Conservation (phyloP, 768 basidiomycete species). For the Cystofilobasidium ferigula region DNA sequence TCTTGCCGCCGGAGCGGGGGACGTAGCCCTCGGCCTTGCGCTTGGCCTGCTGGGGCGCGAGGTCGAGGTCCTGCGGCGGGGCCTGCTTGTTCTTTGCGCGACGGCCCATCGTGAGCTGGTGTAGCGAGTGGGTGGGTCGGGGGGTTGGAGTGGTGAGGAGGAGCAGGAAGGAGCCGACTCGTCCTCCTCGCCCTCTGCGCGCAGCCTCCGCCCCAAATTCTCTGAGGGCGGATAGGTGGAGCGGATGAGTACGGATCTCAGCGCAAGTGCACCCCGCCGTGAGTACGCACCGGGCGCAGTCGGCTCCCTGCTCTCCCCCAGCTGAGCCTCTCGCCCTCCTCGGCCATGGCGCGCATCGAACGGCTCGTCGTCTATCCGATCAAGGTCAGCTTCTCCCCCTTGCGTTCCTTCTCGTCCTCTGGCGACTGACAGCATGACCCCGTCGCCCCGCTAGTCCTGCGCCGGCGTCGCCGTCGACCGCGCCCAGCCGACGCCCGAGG, state of each 20-base stretch:
- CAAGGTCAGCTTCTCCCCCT: slow-evolving; percentile 8
- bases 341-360: neutral
- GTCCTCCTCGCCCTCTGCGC: too few species aligned
- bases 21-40: slow-evolving; percentile 26
- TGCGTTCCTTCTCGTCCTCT: neutral
- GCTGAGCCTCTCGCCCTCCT: too few species aligned
- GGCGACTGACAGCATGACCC: neutral
- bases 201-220: too few species aligned
- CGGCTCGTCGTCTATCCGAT: slow-evolving; percentile 14
- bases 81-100: slow-evolving; percentile 75
- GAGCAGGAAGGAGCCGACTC: neutral
- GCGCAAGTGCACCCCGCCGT: too few species aligned
- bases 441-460: neutral
- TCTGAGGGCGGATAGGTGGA: too few species aligned
- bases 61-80: slow-evolving; percentile 51
- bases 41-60: slow-evolving; percentile 29
- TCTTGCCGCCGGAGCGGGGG: slow-evolving; percentile 26
- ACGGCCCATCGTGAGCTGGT: slow-evolving; percentile 54
- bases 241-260: too few species aligned
- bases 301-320: neutral
- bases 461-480: neutral
- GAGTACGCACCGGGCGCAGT: too few species aligned
- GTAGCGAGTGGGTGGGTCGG: neutral
- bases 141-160: neutral
- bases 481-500: too few species aligned